Percentiles rank a stretch among this genome's conserved stretches.
Evolutionary conservation across 2,329 filamentous ascomycete species (phyloP).

Genomic region (Canariomyces notabilis): DNA sequence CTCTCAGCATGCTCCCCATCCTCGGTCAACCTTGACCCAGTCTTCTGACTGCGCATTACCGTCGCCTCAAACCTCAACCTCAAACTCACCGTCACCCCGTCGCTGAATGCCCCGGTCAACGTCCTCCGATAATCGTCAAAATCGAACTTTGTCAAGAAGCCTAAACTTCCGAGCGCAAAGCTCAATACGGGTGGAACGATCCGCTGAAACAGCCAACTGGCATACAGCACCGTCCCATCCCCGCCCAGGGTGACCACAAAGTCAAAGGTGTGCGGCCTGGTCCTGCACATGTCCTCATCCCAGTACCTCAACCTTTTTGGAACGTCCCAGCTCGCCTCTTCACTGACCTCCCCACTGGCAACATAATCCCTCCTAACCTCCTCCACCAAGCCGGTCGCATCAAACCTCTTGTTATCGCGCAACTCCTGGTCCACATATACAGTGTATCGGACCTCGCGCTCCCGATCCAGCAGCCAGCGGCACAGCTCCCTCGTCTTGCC

Average conservation of each 20-base stretch:
- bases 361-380: constrained; percentile 48
- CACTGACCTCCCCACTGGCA: constrained; percentile 26
- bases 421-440: constrained; percentile 82
- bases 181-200: constrained; percentile 91
- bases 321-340: constrained; percentile 36
- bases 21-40: constrained; percentile 28
- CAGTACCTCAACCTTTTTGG: constrained; percentile 67
- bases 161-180: constrained; percentile 85
- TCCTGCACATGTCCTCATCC: constrained; percentile 72
- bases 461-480: constrained; percentile 71
- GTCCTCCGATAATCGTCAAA: constrained; percentile 69
- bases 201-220: constrained; percentile 93
- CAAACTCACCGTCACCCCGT: constrained; percentile 84
- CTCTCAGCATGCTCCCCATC: constrained; percentile 25
- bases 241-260: constrained; percentile 89
- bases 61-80: constrained; percentile 88
- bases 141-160: constrained; percentile 95
- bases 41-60: constrained; percentile 72
- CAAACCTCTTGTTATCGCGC: constrained; percentile 65
- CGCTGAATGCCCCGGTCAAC: constrained; percentile 65
- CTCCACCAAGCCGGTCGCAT: constrained; percentile 61
- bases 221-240: constrained; percentile 94
- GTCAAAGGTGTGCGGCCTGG: constrained; percentile 82
- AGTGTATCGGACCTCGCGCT: constrained; percentile 62
- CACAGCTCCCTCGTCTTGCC: constrained; percentile 70